Evolutionary conservation across 139 green algal genomes (phyloP).

Genomic region (Eudorina sp.): DNA sequence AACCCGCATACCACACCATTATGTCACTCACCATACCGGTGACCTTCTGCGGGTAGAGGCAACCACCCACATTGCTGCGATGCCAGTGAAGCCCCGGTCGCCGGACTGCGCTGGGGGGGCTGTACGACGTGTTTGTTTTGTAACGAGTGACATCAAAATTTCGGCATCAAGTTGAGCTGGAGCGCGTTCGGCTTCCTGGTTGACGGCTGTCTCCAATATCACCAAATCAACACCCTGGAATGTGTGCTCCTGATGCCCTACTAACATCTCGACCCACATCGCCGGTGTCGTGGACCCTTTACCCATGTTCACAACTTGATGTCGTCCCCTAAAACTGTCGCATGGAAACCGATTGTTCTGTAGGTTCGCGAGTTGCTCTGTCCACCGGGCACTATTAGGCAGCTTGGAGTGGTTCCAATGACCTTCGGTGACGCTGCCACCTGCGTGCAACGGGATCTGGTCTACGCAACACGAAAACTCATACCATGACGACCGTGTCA

Average conservation of each 20-base stretch:
- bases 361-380: not conserved
- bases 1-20: not conserved
- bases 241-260: not conserved
- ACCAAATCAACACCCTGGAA: not conserved
- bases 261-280: not conserved
- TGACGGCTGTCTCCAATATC: not conserved
- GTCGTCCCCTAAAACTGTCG: not conserved
- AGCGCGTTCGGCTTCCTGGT: not conserved
- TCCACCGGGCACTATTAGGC: not conserved
- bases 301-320: not conserved
- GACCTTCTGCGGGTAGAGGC: not conserved
- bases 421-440: not conserved
- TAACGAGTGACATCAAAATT: conserved; percentile 3
- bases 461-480: not conserved
- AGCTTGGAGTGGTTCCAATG: not conserved
- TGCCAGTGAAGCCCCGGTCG: not conserved
- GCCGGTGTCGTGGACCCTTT: not conserved
- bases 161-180: not conserved
- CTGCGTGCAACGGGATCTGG: not conserved
- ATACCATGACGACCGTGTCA: not conserved
- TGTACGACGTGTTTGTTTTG: not conserved
- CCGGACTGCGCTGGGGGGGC: not conserved
- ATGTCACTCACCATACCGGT: not conserved
- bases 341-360: not conserved
- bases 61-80: not conserved